Evolutionary conservation across 805 yeast genomes (phyloP).

Genomic region (Lipomyces yamanashiensis): DNA sequence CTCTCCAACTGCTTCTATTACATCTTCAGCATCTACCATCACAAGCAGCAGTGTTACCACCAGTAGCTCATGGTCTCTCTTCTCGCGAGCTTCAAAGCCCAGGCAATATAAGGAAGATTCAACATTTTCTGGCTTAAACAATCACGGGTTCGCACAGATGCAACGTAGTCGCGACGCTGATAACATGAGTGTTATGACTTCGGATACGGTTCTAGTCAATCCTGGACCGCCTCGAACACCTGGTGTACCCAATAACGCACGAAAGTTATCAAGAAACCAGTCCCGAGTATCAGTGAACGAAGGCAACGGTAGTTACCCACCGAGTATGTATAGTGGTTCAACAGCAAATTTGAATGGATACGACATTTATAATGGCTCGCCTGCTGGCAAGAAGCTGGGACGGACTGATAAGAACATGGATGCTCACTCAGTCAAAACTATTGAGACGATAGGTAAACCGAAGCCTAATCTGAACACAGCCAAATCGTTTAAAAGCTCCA

Average conservation of each 20-base stretch:
- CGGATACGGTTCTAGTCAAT: constrained; percentile 26
- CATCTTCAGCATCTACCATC: constrained; percentile 5
- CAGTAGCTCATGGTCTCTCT: constrained; percentile 30
- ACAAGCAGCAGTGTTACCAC: constrained; percentile 6
- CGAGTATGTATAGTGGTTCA: constrained; percentile 15
- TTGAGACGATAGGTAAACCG: constrained; percentile 29
- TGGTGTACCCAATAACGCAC: background rate
- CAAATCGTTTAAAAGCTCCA: constrained; percentile 25
- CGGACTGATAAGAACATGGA: constrained; percentile 14
- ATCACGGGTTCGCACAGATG: constrained; percentile 14
- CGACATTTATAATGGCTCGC: constrained; percentile 15
- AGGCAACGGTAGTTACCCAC: background rate
- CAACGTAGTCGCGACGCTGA: constrained; percentile 23
- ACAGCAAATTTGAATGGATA: constrained; percentile 10
- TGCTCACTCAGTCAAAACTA: constrained; percentile 23
- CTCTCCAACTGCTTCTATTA: constrained; percentile 9
- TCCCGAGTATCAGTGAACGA: constrained; percentile 18
- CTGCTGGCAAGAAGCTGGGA: constrained; percentile 5
- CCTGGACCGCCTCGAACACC: constrained; percentile 12
- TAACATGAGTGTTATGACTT: constrained; percentile 22
- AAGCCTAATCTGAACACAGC: constrained; percentile 14
- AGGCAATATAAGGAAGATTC: constrained; percentile 11
- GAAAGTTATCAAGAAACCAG: constrained; percentile 13
- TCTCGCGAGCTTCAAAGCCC: constrained; percentile 23
- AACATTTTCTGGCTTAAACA: background rate